Evolutionary conservation across 306 rosid genomes (phyloP), one percentile per base, ranked within the genome.

Genomic region (Rosa lucieae): DNA sequence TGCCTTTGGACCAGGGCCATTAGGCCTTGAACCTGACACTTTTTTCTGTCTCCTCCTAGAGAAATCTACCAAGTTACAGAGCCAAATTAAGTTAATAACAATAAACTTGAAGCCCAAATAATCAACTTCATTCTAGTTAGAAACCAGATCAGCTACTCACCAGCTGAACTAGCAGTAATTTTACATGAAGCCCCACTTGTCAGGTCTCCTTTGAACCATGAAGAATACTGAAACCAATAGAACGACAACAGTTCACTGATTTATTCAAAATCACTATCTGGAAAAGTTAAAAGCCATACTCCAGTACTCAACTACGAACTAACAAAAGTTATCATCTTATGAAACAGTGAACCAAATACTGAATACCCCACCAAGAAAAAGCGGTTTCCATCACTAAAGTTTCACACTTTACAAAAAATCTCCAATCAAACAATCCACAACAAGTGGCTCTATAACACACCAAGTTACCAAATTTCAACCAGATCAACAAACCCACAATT

Each of bases 11-110:
- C 78, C 66, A 79, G 89, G 82, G 29, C 84, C 83, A 81, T 76
- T 89, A 6, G 89, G 74, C 87, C 87, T 86, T n/a, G 90, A 72
- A 79, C 55, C 53, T 49, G 92, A 82, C 68, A 78, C 75, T 83
- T 86, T 91, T 84, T 83, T 88, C 59, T n/a, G 88, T 81, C 89
- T 88, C 83, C 83, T 92, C 84, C 88, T 79, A 39, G 97, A 84
- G 84, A 81, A 93, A 77, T 93, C 98, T 93, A 73, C 48, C 77
- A 67, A 77, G 61, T 52, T 11, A 67, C 70, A 76, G 61, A 72
- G 48, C 52, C 70, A 75, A 32, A 69, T 32, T 17, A 62, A 70
- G 15, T 46, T 17, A 81, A 70, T 35, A 23, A 82, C 12, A 61
- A 76, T 53, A 42, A 40, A 49, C 23, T 8, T 46, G 44, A 29